Percentiles rank a stretch among this genome's conserved stretches.
Evolutionary conservation across 768 basidiomycete species (phyloP).

Genomic region (Leccinum truebloodii): DNA sequence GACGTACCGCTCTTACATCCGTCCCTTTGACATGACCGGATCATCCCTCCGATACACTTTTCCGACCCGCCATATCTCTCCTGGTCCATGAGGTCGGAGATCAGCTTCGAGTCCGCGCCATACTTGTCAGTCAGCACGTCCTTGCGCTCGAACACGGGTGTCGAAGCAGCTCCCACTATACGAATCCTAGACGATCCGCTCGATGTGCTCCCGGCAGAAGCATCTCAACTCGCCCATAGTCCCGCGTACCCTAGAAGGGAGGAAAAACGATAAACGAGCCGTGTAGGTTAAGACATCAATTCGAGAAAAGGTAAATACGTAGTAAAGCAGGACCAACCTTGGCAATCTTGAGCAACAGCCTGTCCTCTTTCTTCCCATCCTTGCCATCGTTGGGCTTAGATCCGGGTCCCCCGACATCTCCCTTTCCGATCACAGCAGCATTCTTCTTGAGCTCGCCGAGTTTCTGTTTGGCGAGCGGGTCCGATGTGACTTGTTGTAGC

Average conservation of each 20-base stretch:
- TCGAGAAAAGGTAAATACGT: constrained; percentile 16
- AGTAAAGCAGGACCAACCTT: constrained; percentile 59
- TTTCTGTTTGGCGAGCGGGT: constrained; percentile 62
- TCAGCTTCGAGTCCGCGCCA: constrained; percentile 95
- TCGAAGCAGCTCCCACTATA: constrained; percentile 93
- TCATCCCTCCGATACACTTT: constrained; percentile 98
- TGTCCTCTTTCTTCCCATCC: constrained; percentile 63
- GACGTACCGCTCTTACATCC: constrained; percentile 91
- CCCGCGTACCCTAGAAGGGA: constrained; percentile 79
- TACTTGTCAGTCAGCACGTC: constrained; percentile 96
- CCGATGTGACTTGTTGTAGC: constrained; percentile 45
- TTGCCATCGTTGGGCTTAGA: constrained; percentile 37
- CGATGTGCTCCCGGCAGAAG: constrained; percentile 86
- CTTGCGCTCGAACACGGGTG: constrained; percentile 97
- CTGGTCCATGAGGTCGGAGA: constrained; percentile 96
- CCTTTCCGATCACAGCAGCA: constrained; percentile 41
- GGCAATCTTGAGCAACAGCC: constrained; percentile 86
- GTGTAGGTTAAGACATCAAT: neutral
- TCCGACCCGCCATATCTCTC: constrained; percentile 95
- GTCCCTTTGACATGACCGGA: constrained; percentile 95
- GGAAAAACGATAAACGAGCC: neutral
- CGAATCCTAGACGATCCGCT: constrained; percentile 80
- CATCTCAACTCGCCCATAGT: constrained; percentile 82
- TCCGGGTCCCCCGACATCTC: constrained; percentile 22
- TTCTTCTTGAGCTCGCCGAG: constrained; percentile 67